Base-by-base conservation (phyloP, 2,329 filamentous ascomycete species). In the Thermochaetoides dissita region DNA sequence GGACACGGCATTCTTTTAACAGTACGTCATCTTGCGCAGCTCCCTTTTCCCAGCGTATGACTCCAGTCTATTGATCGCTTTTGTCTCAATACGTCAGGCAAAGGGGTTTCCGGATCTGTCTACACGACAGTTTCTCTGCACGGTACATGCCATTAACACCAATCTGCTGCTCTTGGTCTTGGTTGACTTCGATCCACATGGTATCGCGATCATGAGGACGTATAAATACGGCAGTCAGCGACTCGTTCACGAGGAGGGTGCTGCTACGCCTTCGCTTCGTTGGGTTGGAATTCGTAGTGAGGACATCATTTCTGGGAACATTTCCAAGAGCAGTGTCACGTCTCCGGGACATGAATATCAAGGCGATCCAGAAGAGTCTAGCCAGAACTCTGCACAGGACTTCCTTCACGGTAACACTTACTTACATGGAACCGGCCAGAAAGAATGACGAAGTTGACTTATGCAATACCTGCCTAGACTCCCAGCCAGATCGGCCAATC, bases 31-130 rank as follows among this genome's bases (percentile, higher is more conserved):
- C 6, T 24, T 24, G 17, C 17, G 17, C 17, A 24, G 17, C 17
- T 24, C 17, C 17, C 17, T 24, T 24, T 24, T 5, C 5, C 17
- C 17, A 3, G 17, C 17, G 5, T 24, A 24, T 24, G 1, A 8
- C 8, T 10, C 17, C 17, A 24, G 5, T 10, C 28, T 24, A 10
- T 10, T 29, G 2, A 10, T 24, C 5, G 8, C 29, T 37, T 8
- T 9, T 29, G n/a, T 24, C 3, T 33, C 7, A 32, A 6, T 28
- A 48, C 8, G 31, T 4, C 41, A 86, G 80, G 84, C 77, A 1
- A 91, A 88, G 65, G 85, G 85, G 2, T 91, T 86, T 53, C 84
- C 85, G 0, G 85, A 91, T 51, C 63, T 89, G 38, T 69, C 72
- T 1, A 86, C 83, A 0, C 68, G 81, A 7, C 67, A 68, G 10